phyloP scores from a whole-genome alignment of 768 basidiomycete genomes.

The Rhodotorula kratochvilovae region DNA sequence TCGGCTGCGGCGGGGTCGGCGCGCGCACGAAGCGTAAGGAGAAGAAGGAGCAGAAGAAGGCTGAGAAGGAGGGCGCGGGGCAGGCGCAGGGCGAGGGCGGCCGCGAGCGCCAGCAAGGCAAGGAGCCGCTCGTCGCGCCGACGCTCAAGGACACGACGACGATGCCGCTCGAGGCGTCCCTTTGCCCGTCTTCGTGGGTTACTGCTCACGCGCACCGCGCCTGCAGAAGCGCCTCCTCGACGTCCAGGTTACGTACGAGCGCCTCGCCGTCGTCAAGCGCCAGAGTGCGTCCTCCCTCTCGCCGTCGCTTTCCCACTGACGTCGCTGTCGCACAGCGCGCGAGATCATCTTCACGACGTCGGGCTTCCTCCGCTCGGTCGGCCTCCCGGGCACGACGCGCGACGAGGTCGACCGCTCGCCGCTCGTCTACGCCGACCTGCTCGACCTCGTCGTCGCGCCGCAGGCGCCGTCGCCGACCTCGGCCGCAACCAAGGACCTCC shows the following conservation, averaged over 20 bases:
- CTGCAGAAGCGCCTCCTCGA: conserved; percentile 8
- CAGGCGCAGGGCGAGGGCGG: not conserved
- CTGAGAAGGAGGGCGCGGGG: not conserved
- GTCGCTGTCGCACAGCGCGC: not conserved
- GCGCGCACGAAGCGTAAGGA: not conserved
- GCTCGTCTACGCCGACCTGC: conserved; percentile 25
- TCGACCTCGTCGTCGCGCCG: conserved; percentile 17
- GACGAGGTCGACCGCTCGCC: conserved; percentile 11
- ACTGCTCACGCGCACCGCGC: not conserved
- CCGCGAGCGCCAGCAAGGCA: not conserved
- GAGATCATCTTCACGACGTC: conserved; percentile 24
- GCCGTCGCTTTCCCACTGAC: not conserved
- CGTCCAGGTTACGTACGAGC: conserved; percentile 21
- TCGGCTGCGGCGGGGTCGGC: not conserved
- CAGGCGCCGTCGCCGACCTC: not conserved
- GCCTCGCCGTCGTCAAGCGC: conserved; percentile 19
- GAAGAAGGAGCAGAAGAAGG: not conserved
- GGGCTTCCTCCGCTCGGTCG: conserved; percentile 22
- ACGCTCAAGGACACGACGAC: not conserved
- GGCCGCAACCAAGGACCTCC: conserved; percentile 8
- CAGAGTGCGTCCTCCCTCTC: not conserved
- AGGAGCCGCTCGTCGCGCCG: conserved; percentile 1
- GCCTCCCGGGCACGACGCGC: conserved; percentile 14
- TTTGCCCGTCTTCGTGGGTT: not conserved
- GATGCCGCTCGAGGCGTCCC: conserved; percentile 5